Percentiles rank a stretch among this genome's conserved stretches.
Evolutionary conservation across 1,284 basidiomycete genomes (phyloP).

Genomic region (Afroboletus lepidellus): DNA sequence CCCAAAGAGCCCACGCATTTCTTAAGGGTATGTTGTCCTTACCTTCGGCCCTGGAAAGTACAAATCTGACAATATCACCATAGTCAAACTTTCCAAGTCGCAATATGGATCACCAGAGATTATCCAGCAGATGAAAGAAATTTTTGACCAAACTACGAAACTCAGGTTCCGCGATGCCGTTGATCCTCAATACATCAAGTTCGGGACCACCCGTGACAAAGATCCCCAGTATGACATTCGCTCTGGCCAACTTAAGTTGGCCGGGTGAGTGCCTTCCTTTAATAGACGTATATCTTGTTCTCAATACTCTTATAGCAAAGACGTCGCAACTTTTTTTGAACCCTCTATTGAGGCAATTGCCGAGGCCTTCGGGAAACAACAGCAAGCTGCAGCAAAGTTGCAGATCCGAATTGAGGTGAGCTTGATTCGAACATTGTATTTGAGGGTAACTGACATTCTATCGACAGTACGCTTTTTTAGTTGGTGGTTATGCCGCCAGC

Average conservation of each 20-base stretch:
- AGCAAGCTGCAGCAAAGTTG: conserved; percentile 11
- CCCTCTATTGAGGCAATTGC: conserved; percentile 45
- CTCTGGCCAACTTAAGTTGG: conserved; percentile 41
- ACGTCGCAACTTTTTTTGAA: conserved; percentile 45
- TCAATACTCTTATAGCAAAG: too few species aligned
- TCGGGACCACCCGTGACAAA: too few species aligned
- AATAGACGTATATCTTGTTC: too few species aligned
- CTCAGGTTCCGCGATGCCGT: too few species aligned
- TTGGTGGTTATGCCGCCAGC: neutral
- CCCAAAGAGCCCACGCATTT: too few species aligned
- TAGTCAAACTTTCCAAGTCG: too few species aligned
- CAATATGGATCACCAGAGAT: conserved; percentile 32
- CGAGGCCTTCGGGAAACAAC: conserved; percentile 39
- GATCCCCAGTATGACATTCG: too few species aligned
- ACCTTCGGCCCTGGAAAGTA: too few species aligned
- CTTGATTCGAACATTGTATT: conserved; percentile 15
- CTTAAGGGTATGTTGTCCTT: too few species aligned
- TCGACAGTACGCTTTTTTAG: neutral
- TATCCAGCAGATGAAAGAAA: conserved; percentile 40
- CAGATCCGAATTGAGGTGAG: conserved; percentile 12
- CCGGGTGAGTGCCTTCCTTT: conserved; percentile 33
- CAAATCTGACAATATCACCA: too few species aligned
- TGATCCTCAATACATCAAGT: too few species aligned
- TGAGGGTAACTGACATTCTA: neutral
- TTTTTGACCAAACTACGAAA: conserved; percentile 51